Evolutionary conservation across 495 filamentous ascomycete species (phyloP), one percentile per base, ranked within the genome.

Genomic region (Geoglossum glabrum): DNA sequence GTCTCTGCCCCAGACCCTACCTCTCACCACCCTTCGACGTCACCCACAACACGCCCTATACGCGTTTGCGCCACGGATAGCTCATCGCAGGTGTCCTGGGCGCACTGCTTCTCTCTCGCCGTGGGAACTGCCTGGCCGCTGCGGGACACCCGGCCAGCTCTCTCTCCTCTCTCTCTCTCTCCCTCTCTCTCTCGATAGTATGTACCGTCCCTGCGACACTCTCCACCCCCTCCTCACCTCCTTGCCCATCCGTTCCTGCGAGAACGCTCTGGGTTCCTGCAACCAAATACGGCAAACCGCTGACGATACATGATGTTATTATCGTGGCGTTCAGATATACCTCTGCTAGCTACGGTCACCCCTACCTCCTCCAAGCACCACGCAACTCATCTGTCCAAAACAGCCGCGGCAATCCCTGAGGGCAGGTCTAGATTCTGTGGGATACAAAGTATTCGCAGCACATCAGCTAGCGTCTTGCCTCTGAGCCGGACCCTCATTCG

Each of bases 361-460:
- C 49, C 49, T 52, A 26, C 49, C 25, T 21, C 40, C 31, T 34
- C n/a, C 28, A n/a, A 7, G 25, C 49, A 52, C 30, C 23, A 52
- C 49, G 49, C 49, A 52, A 30, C 11, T 52, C 49, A 52, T 27
- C 49, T 21, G 25, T 52, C 17, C 23, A 52, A 31, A 52, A 52
- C 49, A 52, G 49, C 49, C 49, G 49, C 49, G 26, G 28, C 25
- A 52, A 52, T 28, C 49, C 49, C 30, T 52, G 49, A 52, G 49
- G 36, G 36, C 5, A 31, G 19, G 49, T 30, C 49, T 28, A 52
- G 49, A 52, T 13, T 52, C 49, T 52, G 49, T 26, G 17, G n/a
- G 1, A 27, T 0, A 15, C 21, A 31, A 31, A 28, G 28, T 17
- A 30, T 17, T 27, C 19, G 28, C 25, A 31, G 23, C 49, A 30